Evolutionary conservation across 139 green algal genomes (phyloP).

Genomic region (Ettlia oleoabundans): DNA sequence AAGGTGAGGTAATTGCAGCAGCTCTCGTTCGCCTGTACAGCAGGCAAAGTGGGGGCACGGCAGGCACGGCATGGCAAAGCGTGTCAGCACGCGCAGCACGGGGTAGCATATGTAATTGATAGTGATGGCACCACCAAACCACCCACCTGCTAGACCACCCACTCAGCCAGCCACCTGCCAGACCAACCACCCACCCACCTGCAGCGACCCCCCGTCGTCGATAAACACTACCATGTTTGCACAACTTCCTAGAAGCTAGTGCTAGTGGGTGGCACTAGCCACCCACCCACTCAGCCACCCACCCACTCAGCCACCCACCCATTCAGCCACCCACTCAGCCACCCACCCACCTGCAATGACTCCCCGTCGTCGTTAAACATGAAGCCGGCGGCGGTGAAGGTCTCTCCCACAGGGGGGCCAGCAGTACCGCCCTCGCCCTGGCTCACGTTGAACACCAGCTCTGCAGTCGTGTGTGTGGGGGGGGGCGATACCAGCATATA

Average conservation of each 20-base stretch:
- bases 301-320: not conserved
- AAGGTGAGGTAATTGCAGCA: slow-evolving; percentile 27
- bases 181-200: too few species aligned
- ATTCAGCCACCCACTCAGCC: not conserved
- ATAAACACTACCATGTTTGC: too few species aligned
- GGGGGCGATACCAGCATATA: too few species aligned
- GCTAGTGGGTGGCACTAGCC: too few species aligned
- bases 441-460: not conserved
- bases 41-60: not conserved
- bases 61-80: too few species aligned
- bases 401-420: not conserved
- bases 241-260: too few species aligned
- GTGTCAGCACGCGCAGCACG: too few species aligned
- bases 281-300: too few species aligned
- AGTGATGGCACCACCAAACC: not conserved
- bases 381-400: not conserved
- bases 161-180: not conserved
- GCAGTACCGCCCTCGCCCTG: not conserved
- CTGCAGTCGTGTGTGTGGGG: too few species aligned
- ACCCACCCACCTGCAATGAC: not conserved
- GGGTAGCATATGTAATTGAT: not conserved
- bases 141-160: not conserved
- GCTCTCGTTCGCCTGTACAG: not conserved
- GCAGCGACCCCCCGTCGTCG: too few species aligned
- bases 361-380: slow-evolving; percentile 33